Evolutionary conservation across 805 yeast genomes (phyloP), one percentile per base, ranked within the genome.

Genomic region (Sugiyamaella chiloensis): DNA sequence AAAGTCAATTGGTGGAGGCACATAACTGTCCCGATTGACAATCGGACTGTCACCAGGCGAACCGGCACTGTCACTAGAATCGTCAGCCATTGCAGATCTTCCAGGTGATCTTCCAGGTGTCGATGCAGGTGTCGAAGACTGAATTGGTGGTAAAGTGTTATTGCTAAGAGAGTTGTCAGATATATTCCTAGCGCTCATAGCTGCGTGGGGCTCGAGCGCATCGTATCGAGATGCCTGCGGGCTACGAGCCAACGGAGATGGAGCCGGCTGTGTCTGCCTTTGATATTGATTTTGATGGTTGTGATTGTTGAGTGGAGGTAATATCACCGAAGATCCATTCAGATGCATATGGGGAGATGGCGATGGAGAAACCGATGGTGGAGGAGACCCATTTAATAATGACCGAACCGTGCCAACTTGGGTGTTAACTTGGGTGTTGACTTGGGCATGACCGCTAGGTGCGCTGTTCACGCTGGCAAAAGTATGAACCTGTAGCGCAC

Each of bases 1-100:
- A 53, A 70, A 70, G 48, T 70, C 74, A 40, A 70, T 65, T 1
- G 72, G 70, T 3, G 70, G 69, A 7, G 70, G 70, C 1, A 55
- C 52, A 29, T 55, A 58, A 20, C 44, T 50, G 16, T 47, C 48
- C 24, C 24, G 20, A 14, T 34, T 34, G 7, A 34, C 37, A 4
- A 34, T 34, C 21, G 37, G 4, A 12, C 20, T 21, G 11, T 26
- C 9, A 16, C 19, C 37, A 34, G 37, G 37, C 5, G 37, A 34
- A 4, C 21, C 14, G 21, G 20, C 4, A 12, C 6, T 21, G 7
- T 34, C 37, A 21, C 37, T 34, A 5, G 37, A 19, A 21, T 24
- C 32, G 24, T 29, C 44, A 21, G 20, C n/a, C 32, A 29, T 24
- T 7, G 24, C 23, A n/a, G n/a, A n/a, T n/a, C n/a, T n/a, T 20